phyloP scores from a whole-genome alignment of 1,284 basidiomycete species.

The Mycosarcoma maydis region DNA sequence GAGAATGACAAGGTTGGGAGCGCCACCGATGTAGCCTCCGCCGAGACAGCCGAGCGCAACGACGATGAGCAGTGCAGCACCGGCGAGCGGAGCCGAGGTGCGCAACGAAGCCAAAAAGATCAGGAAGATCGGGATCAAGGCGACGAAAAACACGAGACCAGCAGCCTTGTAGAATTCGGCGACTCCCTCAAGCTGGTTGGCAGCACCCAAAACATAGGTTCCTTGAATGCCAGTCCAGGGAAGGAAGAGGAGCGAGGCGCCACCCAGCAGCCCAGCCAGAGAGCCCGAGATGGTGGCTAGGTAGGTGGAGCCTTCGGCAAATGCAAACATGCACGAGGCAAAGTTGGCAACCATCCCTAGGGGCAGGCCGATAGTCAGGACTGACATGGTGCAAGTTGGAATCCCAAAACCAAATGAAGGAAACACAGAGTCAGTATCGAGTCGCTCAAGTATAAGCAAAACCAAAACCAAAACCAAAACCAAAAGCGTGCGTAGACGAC shows the following conservation, averaged over 20 bases:
- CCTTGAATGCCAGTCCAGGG: constrained; percentile 53
- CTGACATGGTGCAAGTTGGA: not conserved
- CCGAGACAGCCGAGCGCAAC: constrained; percentile 40
- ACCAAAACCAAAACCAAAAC: too few relatives aligned
- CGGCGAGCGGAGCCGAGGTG: constrained; percentile 29
- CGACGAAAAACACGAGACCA: constrained; percentile 38
- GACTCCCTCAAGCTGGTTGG: constrained; percentile 13
- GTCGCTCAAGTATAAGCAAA: too few relatives aligned
- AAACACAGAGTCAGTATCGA: too few relatives aligned
- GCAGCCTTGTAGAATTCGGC: constrained; percentile 32
- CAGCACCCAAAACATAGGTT: constrained; percentile 35
- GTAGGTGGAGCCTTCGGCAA: constrained; percentile 49
- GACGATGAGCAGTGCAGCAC: constrained; percentile 35
- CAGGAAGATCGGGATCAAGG: constrained; percentile 53
- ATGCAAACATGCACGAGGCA: constrained; percentile 50
- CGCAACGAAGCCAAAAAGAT: constrained; percentile 44
- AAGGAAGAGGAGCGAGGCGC: constrained; percentile 42
- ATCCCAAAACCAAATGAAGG: too few relatives aligned
- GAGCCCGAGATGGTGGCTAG: constrained; percentile 45
- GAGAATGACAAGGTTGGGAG: constrained; percentile 8
- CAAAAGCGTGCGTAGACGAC: too few relatives aligned
- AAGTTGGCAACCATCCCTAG: constrained; percentile 54
- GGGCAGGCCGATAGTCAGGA: constrained; percentile 38
- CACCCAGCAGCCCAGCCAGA: constrained; percentile 40
- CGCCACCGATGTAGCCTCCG: constrained; percentile 26